Percentiles rank a stretch among this genome's conserved stretches.
These are phyloP conservation scores for Blastobotrys persicus DNA, from an alignment of 1,139 yeast species.

Conservation along the genomic window DNA sequence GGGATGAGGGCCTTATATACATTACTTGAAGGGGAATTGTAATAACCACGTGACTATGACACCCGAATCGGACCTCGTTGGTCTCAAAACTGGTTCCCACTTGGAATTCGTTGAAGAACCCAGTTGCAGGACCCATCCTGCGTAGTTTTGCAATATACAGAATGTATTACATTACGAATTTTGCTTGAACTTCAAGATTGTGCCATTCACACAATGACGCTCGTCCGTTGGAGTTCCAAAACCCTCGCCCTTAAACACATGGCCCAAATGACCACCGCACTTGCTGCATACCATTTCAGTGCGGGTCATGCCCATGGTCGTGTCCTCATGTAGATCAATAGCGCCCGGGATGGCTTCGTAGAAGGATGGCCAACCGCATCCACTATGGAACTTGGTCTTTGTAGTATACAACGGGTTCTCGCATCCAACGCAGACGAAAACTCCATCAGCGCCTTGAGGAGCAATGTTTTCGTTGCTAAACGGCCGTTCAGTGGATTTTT, in stretches of 20 bases:
- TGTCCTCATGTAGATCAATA: conserved; percentile 59
- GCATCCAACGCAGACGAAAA: conserved; percentile 85
- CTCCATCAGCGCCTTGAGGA: conserved; percentile 45
- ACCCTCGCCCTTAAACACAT: conserved; percentile 93
- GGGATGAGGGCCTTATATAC: not conserved
- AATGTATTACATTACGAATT: too few species aligned
- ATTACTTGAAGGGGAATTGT: not conserved
- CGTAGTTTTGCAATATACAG: too few species aligned
- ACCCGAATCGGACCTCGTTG: too few species aligned
- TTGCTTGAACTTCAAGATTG: conserved; percentile 63
- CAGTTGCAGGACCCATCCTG: too few species aligned
- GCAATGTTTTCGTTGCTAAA: conserved; percentile 53
- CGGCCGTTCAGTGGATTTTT: conserved; percentile 83
- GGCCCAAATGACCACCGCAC: conserved; percentile 97
- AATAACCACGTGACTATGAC: too few species aligned
- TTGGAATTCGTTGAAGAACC: too few species aligned
- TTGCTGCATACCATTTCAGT: conserved; percentile 82
- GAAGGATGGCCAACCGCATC: conserved; percentile 99
- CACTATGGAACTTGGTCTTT: conserved; percentile 77
- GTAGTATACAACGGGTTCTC: conserved; percentile 74
- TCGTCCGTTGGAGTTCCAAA: conserved; percentile 84
- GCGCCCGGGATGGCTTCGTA: conserved; percentile 86
- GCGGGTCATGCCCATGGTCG: conserved; percentile 68
- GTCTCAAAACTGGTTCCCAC: too few species aligned
- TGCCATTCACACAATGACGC: conserved; percentile 92